phyloP scores from a whole-genome alignment of 1,284 basidiomycete genomes.

The Naganishia cerealis region DNA sequence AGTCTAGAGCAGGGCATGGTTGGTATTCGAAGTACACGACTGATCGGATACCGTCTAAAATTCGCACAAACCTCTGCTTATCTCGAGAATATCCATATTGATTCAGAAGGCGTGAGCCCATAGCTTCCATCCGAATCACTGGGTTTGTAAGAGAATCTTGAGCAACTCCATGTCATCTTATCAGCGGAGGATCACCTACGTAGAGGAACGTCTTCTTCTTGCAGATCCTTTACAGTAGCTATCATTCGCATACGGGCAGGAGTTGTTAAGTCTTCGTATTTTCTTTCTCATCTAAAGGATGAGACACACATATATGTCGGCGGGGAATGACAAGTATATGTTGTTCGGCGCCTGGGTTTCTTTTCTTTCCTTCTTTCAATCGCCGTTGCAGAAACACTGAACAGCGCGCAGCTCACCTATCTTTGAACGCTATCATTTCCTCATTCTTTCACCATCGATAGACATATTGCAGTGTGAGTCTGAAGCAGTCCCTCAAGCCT shows the following conservation, averaged over 20 bases:
- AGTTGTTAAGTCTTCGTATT: constrained; percentile 31
- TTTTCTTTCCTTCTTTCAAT: constrained; percentile 16
- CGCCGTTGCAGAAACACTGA: neutral
- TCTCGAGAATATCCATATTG: constrained; percentile 47
- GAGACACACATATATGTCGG: constrained; percentile 61
- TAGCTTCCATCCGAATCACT: constrained; percentile 65
- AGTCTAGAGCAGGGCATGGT: constrained; percentile 56
- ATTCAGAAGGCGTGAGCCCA: constrained; percentile 63
- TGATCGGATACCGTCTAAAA: neutral
- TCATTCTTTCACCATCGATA: constrained; percentile 57
- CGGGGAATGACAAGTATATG: constrained; percentile 70
- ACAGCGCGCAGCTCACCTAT: constrained; percentile 52
- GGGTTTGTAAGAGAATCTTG: constrained; percentile 1
- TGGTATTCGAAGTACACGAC: neutral
- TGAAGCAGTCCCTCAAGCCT: neutral
- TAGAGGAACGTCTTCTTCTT: constrained; percentile 57
- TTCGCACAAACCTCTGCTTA: constrained; percentile 57
- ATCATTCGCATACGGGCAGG: constrained; percentile 41
- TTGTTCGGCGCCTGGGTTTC: constrained; percentile 61
- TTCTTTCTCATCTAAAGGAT: neutral
- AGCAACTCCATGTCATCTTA: constrained; percentile 1
- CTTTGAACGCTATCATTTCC: constrained; percentile 64
- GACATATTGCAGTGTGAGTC: constrained; percentile 7
- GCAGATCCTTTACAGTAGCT: constrained; percentile 61
- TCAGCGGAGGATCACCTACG: constrained; percentile 53